Evolutionary conservation across 306 rosid genomes (phyloP).

Genomic region (Cucurbita moschata): DNA sequence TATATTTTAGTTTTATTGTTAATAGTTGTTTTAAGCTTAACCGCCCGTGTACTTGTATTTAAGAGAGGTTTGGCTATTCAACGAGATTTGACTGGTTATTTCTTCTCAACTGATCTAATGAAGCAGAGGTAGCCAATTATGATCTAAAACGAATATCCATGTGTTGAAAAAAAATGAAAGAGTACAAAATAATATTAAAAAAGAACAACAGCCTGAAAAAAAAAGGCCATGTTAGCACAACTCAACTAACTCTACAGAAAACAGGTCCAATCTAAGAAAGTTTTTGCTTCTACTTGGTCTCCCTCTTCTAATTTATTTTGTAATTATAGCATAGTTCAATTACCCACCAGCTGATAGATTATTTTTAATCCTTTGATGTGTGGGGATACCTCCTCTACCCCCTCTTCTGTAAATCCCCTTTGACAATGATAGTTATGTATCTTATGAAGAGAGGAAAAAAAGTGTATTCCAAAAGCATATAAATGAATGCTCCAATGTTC

Average conservation of each 20-base stretch:
- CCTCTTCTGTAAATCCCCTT: too few relatives aligned
- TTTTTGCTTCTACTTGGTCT: too few relatives aligned
- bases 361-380: too few relatives aligned
- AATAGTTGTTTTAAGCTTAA: neutral
- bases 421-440: too few relatives aligned
- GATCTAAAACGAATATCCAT: neutral
- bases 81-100: neutral
- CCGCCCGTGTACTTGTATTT: neutral
- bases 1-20: neutral
- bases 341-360: too few relatives aligned
- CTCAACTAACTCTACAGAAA: neutral
- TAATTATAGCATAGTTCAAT: too few relatives aligned
- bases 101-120: neutral
- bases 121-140: neutral
- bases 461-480: neutral
- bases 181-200: neutral
- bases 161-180: neutral
- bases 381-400: too few relatives aligned
- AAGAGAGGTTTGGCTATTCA: neutral
- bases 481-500: neutral
- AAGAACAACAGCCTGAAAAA: neutral
- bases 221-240: neutral
- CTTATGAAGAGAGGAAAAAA: too few relatives aligned
- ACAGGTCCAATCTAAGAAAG: neutral
- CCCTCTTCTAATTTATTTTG: too few relatives aligned